phyloP scores from a whole-genome alignment of 2,329 filamentous ascomycete species.

The Nothopassalora personata region DNA sequence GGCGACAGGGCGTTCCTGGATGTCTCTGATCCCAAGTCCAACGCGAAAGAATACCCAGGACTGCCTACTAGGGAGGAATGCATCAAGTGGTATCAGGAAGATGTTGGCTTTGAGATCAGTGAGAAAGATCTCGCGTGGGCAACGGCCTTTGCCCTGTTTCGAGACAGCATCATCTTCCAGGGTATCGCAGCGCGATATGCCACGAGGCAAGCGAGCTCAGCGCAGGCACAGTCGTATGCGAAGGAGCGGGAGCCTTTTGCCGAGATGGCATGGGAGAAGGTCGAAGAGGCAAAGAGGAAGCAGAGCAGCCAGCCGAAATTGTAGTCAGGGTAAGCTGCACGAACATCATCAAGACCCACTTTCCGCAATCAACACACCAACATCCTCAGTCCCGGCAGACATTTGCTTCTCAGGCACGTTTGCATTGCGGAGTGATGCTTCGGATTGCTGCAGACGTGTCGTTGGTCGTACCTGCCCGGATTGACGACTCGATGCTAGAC shows the following conservation, averaged over 20 bases:
- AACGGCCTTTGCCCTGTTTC: slow-evolving; percentile 57
- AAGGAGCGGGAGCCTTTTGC: slow-evolving; percentile 65
- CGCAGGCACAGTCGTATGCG: slow-evolving; percentile 68
- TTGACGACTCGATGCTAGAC: too few relatives aligned
- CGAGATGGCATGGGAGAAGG: slow-evolving; percentile 69
- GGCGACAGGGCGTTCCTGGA: slow-evolving; percentile 23
- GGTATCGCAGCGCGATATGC: slow-evolving; percentile 88
- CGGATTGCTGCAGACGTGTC: not conserved
- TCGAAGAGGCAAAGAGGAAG: slow-evolving; percentile 43
- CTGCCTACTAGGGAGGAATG: slow-evolving; percentile 57
- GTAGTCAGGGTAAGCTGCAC: slow-evolving; percentile 3
- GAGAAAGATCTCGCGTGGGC: slow-evolving; percentile 56
- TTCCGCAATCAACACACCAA: too few relatives aligned
- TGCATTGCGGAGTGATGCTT: not conserved
- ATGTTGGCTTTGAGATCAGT: slow-evolving; percentile 66
- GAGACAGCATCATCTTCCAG: slow-evolving; percentile 63
- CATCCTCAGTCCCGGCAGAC: too few relatives aligned
- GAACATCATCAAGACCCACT: not conserved
- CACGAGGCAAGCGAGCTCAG: slow-evolving; percentile 79
- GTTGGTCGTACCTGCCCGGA: too few relatives aligned
- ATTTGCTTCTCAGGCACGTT: too few relatives aligned
- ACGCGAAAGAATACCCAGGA: slow-evolving; percentile 46
- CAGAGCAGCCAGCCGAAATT: slow-evolving; percentile 27
- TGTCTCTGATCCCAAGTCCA: slow-evolving; percentile 14
- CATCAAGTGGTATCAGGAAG: slow-evolving; percentile 60